Conservation (phyloP, 176 grass and related monocot species). For the Avena eriantha region DNA sequence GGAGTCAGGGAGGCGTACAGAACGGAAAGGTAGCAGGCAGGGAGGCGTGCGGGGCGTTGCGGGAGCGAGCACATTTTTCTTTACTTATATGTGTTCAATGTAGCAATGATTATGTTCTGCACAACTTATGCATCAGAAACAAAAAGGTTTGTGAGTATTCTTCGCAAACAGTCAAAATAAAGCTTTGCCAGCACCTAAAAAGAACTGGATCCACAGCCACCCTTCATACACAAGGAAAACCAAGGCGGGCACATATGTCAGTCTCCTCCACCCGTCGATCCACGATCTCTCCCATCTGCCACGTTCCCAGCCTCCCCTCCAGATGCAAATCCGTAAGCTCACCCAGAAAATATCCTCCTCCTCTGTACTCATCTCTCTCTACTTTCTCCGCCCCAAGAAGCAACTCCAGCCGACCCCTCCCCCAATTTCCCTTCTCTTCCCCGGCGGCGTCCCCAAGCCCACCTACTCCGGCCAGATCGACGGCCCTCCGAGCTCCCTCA, state of each 20-base stretch:
- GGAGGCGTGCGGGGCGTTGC: too few species aligned
- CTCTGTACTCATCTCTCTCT: conserved; percentile 1
- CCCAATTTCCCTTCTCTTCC: conserved; percentile 52
- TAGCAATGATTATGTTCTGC: too few species aligned
- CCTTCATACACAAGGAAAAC: background rate
- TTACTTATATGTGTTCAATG: too few species aligned
- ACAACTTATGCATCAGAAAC: too few species aligned
- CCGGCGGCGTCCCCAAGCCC: conserved; percentile 55
- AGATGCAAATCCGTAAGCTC: conserved; percentile 51
- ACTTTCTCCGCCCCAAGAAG: conserved; percentile 35
- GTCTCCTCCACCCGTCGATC: conserved; percentile 10
- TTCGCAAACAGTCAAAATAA: background rate
- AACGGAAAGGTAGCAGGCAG: too few species aligned
- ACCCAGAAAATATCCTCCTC: conserved; percentile 37
- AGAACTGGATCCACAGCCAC: background rate
- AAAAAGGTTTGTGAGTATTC: background rate
- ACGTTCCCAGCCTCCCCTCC: conserved; percentile 16
- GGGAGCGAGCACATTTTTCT: too few species aligned
- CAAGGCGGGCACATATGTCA: conserved; percentile 31
- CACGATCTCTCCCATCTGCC: conserved; percentile 12
- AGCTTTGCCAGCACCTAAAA: background rate
- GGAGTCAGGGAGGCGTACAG: too few species aligned
- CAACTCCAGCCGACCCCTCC: conserved; percentile 12
- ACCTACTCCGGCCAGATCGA: conserved; percentile 46
- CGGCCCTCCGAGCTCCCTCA: background rate